Evolutionary conservation across 139 green algal genomes (phyloP), one percentile per base, ranked within the genome.

Genomic region (Nannochloris sp.): DNA sequence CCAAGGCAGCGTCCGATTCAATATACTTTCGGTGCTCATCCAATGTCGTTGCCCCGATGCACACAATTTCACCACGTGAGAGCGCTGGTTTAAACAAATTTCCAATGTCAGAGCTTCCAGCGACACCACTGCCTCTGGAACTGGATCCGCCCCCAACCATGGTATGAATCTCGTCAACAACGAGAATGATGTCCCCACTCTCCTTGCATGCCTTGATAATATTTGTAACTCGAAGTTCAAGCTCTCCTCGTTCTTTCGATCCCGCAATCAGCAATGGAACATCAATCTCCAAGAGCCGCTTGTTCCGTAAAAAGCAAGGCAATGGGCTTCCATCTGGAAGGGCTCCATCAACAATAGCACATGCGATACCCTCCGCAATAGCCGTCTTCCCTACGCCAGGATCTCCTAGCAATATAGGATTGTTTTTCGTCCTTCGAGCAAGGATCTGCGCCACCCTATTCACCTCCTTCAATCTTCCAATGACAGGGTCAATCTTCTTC

Each of bases 351-450:
- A 81, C 90, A 43, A 98, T 96, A 57, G 81, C 74, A 54, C 72
- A 64, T 1, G 93, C 91, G 48, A 97, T 71, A 21, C 93, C 92
- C 81, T 98, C 93, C 2, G 84, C 87, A 48, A 96, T 91, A 24
- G 87, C 88, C 3, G 87, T 94, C 81, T 95, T 96, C 72, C 87
- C 83, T 21, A 91, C 85, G 12, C 88, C 91, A n/a, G 92, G 90
- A 75, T 98, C 91, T 24, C 92, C 92, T 62, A 99, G 78, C 62
- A 99, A 81, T 58, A 99, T 88, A 48, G 93, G 91, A 83, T 97
- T 98, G 85, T 95, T 97, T 81, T 95, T 95, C 53, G 48, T 80
- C 34, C 72, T 65, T 31, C 76, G 60, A 14, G 82, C 93, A 58
- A 99, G 76, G 64, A 99, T 95, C 85, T 99, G 83, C 11, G 86